Evolutionary conservation across 768 basidiomycete genomes (phyloP), one percentile per base, ranked within the genome.

Genomic region (Kwoniella europaea): DNA sequence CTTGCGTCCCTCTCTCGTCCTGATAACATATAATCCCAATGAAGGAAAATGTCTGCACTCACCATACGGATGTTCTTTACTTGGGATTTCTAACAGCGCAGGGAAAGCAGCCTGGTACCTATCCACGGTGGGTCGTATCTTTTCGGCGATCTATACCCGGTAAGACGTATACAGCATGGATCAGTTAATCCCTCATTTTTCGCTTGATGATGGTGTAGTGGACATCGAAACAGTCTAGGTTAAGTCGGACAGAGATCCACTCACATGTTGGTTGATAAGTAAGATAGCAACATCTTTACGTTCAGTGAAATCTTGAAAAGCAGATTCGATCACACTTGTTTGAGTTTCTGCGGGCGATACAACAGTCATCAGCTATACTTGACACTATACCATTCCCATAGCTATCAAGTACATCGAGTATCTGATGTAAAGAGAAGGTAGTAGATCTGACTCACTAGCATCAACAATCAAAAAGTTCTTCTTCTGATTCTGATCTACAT

Each of bases 31-130:
- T 42, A 16, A 58, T 22, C 6, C 22, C 63, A 58, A 27, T 15
- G 13, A 13, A 35, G 57, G 6, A 35, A 10, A 35, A n/a, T 43
- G 24, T 13, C 24, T 52, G 18, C n/a, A 85, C 88, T 69, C 65
- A 96, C 96, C 95, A 78, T 98, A 98, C 44, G 96, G 96, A 84
- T 97, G 94, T 80, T 98, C 96, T 84, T 98, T 98, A 66, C 93
- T 94, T 27, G 97, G 97, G 72, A 99, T 98, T 85, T 99, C 97
- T 16, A 99, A 89, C 52, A 99, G 85, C 0, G 97, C 94, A 22
- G 97, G 97, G 86, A 99, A 99, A 0, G 96, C 90, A 83, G 94
- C 92, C 74, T 93, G 90, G 84, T 99, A 99, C 78, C 90, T 90
- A 85, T 99, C 97, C 13, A 99, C 93, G 1, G 92, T 89, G 0